Conservation (phyloP, 805 yeast species). For the Jamesozyma spencerorum region DNA sequence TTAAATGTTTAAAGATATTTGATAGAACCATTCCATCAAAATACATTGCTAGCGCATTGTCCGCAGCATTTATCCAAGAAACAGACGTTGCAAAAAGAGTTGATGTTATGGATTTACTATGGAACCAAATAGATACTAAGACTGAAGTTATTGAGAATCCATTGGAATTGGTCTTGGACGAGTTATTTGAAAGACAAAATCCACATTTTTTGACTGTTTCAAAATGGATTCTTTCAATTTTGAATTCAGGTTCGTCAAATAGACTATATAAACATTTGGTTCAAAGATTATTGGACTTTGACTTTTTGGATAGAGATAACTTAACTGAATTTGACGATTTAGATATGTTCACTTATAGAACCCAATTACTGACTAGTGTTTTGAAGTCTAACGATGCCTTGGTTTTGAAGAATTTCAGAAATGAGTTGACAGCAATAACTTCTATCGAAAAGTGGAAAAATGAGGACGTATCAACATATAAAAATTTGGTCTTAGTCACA, state of each 20-base stretch:
- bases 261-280: slow-evolving; percentile 52
- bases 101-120: slow-evolving; percentile 52
- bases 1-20: slow-evolving; percentile 53
- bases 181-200: slow-evolving; percentile 36
- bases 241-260: slow-evolving; percentile 47
- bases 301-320: slow-evolving; percentile 24
- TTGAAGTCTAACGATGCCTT: slow-evolving; percentile 37
- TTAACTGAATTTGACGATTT: slow-evolving; percentile 48
- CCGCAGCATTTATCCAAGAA: slow-evolving; percentile 42
- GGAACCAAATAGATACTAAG: slow-evolving; percentile 56
- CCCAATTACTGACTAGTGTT: slow-evolving; percentile 44
- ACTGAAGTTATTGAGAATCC: slow-evolving; percentile 44
- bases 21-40: slow-evolving; percentile 43
- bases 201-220: slow-evolving; percentile 36
- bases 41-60: slow-evolving; percentile 65
- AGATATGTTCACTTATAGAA: slow-evolving; percentile 51
- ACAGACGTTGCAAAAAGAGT: slow-evolving; percentile 35
- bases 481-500: slow-evolving; percentile 41
- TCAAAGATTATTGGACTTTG: slow-evolving; percentile 41
- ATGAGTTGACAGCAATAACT: slow-evolving; percentile 52
- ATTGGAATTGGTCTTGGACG: slow-evolving; percentile 59
- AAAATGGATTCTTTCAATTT: slow-evolving; percentile 40
- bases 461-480: slow-evolving; percentile 49
- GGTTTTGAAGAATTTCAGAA: slow-evolving; percentile 41
- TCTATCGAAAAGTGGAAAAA: slow-evolving; percentile 26